Evolutionary conservation across 768 basidiomycete genomes (phyloP).

Genomic region (Panus rudis): DNA sequence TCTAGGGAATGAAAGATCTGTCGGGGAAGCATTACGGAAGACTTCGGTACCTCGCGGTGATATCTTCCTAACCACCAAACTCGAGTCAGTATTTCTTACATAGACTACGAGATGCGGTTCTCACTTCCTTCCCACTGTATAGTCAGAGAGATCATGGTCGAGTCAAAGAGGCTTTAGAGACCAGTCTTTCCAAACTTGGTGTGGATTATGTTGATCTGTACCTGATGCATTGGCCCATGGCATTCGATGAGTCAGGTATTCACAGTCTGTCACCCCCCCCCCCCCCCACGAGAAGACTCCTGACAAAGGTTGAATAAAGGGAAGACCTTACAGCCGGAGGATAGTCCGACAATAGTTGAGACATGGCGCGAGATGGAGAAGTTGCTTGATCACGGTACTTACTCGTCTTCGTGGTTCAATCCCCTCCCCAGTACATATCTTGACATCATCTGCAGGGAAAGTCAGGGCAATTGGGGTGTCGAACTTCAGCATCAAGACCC

Average conservation of each 20-base stretch:
- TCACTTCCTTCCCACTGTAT: not conserved
- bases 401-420: not conserved
- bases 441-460: conserved; percentile 26
- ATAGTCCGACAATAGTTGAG: conserved; percentile 11
- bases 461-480: conserved; percentile 48
- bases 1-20: not conserved
- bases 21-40: not conserved
- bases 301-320: not conserved
- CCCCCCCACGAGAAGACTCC: not conserved
- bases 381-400: conserved; percentile 13
- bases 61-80: not conserved
- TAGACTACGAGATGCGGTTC: not conserved
- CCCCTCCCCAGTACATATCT: not conserved
- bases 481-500: conserved; percentile 46
- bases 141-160: not conserved
- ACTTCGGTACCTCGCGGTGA: not conserved
- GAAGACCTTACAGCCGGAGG: conserved; percentile 13
- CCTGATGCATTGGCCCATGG: conserved; percentile 28
- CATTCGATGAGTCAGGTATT: conserved; percentile 4
- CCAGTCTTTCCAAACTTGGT: conserved; percentile 16
- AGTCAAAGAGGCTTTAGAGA: conserved; percentile 12
- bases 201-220: conserved; percentile 27
- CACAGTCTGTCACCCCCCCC: no score
- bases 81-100: not conserved
- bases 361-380: conserved; percentile 23